Base-by-base conservation (phyloP, 768 basidiomycete species). In the Kwoniella heveanensis region DNA sequence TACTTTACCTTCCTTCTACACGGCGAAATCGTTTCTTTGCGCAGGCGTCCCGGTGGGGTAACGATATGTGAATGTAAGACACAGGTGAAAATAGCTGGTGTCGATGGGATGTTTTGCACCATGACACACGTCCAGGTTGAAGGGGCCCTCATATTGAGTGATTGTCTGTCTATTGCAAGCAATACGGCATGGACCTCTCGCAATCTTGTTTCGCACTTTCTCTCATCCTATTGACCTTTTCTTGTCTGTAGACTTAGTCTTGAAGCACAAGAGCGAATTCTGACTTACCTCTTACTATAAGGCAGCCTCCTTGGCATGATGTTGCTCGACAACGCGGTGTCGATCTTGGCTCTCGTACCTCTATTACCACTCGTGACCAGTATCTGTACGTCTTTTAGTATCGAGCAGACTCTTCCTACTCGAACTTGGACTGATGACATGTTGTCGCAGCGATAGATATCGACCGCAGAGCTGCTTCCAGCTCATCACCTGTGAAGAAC, bases 401-500 rank as follows among this genome's bases (percentile, higher is more conserved):
- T 7, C 32, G 7, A 36, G 32, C 32, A 6, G 32, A 36, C 6
- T 36, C 32, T 6, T 7, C 32, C 32, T 6, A 36, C 32, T 7
- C 15, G 17, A 19, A 44, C 39, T 10, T 19, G 39, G 8, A 9
- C 39, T 44, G 39, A 44, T 3, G 15, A 8, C 17, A 3, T 44
- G 3, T 19, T 17, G 39, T 44, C 19, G 39, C 51, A n/a, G 49
- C 49, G 5, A 29, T 29, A 52, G 26, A 10, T 1, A 52, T 52
- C 27, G 51, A 52, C 19, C 4, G 27, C 27, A 25, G 51, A 7
- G 51, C 48, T 4, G 48, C 49, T 24, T 32, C 32, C 32, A 32
- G 32, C 32, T 32, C 32, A 32, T 22, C 25, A 26, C 51, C 51
- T 8, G 51, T 52, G 10, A 52, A 52, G 51, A 52, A 52, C 26